Evolutionary conservation across 352 stramenopile species (phyloP), one percentile per base, ranked within the genome.

Genomic region (Pythium phragmiticola): DNA sequence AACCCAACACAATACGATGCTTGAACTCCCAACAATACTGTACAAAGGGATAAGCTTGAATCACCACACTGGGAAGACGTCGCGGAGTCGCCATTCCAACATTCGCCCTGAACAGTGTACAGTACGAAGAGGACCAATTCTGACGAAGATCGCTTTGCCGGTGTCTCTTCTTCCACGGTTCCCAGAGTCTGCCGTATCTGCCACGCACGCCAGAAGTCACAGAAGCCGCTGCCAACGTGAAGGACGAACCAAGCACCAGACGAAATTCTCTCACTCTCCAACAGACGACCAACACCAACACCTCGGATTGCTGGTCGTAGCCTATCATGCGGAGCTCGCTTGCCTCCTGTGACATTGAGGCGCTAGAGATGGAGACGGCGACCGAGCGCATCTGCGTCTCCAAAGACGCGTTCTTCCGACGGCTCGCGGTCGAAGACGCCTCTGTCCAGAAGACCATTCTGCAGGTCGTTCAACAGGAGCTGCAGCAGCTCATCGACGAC

Each of bases 371-470:
- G 52, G 53, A 62, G 49, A 46, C 37, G 13, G 57, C 49, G 16
- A 45, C 56, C n/a, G 63, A 74, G 7, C 82, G 77, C 57, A 74
- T 92, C 45, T 73, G 75, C 56, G 80, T 86, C n/a, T 79, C 89
- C 63, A 77, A 84, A 55, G 82, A 95, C 57, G 77, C 78, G 11
- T 95, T 95, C 63, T 95, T 95, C 65, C 86, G 83, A 2, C 84
- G 86, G 19, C 66, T 95, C 47, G 61, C 89, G 17, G 84, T 92
- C 26, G 80, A 78, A 0, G 83, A 92, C 61, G 59, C 70, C 4
- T 63, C 72, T 39, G 76, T 89, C 50, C 84, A 90, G 68, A 77
- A 77, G 63, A 61, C 83, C 47, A 87, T 90, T 78, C 67, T 84
- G 7, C 50, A 64, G 36, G 66, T 74, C 43, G 78, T 93, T 45